Percentiles rank a stretch among this genome's conserved stretches.
phyloP scores from a whole-genome alignment of 2,329 filamentous ascomycete species.

The Sclerotinia subarctica region DNA sequence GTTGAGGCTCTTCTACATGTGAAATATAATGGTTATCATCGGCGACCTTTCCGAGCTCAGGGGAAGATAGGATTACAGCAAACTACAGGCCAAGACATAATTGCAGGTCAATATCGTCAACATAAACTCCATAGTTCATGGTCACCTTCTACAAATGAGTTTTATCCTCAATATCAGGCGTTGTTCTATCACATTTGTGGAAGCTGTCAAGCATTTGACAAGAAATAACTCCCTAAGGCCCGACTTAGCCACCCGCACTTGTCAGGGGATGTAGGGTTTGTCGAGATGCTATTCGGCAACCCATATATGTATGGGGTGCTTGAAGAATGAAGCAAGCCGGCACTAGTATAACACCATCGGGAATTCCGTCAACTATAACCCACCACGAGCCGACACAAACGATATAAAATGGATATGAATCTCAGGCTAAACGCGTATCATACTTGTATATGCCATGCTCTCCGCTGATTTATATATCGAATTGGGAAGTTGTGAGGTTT shows the following conservation, averaged over 20 bases:
- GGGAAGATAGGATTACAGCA: neutral
- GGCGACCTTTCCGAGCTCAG: neutral
- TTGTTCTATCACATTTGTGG: slow-evolving; percentile 8
- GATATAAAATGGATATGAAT: neutral
- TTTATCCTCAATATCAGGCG: neutral
- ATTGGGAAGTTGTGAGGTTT: slow-evolving; percentile 17
- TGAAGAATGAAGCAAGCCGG: neutral
- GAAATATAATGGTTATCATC: neutral
- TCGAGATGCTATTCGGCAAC: slow-evolving; percentile 14
- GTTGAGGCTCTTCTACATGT: neutral
- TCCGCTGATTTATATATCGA: neutral
- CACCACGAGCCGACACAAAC: slow-evolving; percentile 1
- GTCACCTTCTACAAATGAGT: slow-evolving; percentile 18
- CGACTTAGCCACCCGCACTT: neutral
- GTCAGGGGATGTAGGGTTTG: neutral
- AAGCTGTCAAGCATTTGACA: slow-evolving; percentile 12
- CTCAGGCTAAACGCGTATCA: slow-evolving; percentile 18
- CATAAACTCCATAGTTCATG: neutral
- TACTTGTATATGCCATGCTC: neutral
- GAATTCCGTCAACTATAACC: neutral
- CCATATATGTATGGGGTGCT: neutral
- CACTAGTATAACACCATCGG: slow-evolving; percentile 9
- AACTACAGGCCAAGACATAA: neutral
- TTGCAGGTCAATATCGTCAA: neutral
- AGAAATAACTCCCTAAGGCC: neutral